Conservation (phyloP, 2,329 filamentous ascomycete genomes). For the Bipolaris bicolor region DNA sequence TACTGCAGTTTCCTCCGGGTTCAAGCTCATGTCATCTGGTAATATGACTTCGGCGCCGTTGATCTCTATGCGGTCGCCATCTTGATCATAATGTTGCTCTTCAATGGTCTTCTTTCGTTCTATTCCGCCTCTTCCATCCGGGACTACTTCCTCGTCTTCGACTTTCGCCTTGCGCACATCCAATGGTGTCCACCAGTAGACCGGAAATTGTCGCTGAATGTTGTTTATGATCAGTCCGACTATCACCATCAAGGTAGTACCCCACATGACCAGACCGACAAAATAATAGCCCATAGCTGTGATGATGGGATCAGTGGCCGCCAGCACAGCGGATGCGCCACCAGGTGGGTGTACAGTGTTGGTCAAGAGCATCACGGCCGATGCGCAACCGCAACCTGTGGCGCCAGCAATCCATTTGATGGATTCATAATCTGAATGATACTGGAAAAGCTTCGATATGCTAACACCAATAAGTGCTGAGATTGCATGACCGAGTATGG, state of each 20-base stretch:
- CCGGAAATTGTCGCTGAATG: slow-evolving; percentile 54
- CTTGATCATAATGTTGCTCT: slow-evolving; percentile 22
- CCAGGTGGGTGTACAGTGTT: slow-evolving; percentile 59
- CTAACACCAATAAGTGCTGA: slow-evolving; percentile 54
- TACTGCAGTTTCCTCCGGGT: slow-evolving; percentile 44
- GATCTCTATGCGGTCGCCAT: slow-evolving; percentile 39
- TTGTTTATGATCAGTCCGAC: slow-evolving; percentile 56
- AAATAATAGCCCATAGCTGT: slow-evolving; percentile 56
- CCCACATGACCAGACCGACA: slow-evolving; percentile 52
- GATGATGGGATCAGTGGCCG: slow-evolving; percentile 49
- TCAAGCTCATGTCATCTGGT: slow-evolving; percentile 46
- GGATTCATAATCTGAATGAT: slow-evolving; percentile 45
- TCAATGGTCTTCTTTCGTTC: slow-evolving; percentile 27
- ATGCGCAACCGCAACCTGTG: slow-evolving; percentile 51
- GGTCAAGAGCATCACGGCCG: slow-evolving; percentile 55
- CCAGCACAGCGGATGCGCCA: slow-evolving; percentile 56
- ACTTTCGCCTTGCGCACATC: slow-evolving; percentile 38
- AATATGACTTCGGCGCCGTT: slow-evolving; percentile 39
- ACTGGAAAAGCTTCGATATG: slow-evolving; percentile 54
- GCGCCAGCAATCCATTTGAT: slow-evolving; percentile 56
- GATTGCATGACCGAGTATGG: slow-evolving; percentile 54
- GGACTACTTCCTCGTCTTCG: slow-evolving; percentile 33
- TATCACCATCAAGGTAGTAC: slow-evolving; percentile 50
- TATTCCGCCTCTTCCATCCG: slow-evolving; percentile 27
- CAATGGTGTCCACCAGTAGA: slow-evolving; percentile 58